Base-by-base conservation (phyloP, 345 rosid genomes). In the Melaleuca alternifolia region DNA sequence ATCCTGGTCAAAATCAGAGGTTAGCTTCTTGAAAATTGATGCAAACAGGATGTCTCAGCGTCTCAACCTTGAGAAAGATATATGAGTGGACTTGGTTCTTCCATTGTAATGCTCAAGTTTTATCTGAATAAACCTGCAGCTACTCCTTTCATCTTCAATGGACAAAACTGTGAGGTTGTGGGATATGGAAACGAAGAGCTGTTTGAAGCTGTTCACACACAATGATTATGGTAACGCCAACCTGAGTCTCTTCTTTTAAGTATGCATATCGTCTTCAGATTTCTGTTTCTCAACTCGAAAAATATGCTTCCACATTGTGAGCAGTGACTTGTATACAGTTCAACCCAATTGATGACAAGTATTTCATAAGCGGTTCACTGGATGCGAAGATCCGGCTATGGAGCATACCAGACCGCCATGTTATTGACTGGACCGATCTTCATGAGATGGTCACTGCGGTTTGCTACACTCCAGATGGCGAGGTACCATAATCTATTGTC, bases 91-190 rank as follows among this genome's bases (percentile, higher is more conserved):
- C 57, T 83, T 83, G 7, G 44, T 51, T 28, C 16, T 51, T 83
- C n/a, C 18, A 51, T 52, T n/a, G 28, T 26, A 50, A n/a, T 83
- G 24, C 44, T 83, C 59, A 83, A 71, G 81, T 71, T 71, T 71
- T 20, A 37, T 20, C 37, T 37, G 18, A 18, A 71, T 71, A 21
- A 71, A 71, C 53, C 87, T 89, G 89, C 96, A 97, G 99, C 90
- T 88, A 85, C 87, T 97, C 86, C 95, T 97, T 54, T 97, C 99
- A 33, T 96, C 99, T 88, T 97, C 99, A 30, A 97, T 94, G 98
- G 99, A 97, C 93, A 97, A 97, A 90, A 97, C 99, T 51, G 99
- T 97, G 23, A 91, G 99, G 84, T 89, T 97, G 84, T 96, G 99
- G 99, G 99, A 96, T 89, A 85, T 93, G 87, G 99, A 96, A 88